Base-by-base conservation (phyloP, 2,329 filamentous ascomycete genomes). In the Talaromyces islandicus region DNA sequence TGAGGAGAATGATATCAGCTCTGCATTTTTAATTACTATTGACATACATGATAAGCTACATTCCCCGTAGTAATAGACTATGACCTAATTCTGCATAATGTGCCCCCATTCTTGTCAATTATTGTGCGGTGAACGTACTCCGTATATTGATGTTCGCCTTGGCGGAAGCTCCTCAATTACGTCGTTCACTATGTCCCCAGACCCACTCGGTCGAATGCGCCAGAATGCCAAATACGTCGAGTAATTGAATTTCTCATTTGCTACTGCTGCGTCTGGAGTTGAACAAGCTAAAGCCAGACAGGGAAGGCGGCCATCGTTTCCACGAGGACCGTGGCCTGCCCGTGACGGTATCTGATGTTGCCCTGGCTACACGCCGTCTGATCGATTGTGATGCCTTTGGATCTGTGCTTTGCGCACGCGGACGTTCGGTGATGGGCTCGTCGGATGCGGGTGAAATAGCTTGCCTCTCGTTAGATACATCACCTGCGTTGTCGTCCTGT, bases 261-360 rank as follows among this genome's bases (percentile, higher is more conserved):
- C 35, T 19, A 21, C 56, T 19, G 11, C 43, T 51, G 12, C 57
- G 21, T 19, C 52, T 56, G 11, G 35, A 29, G n/a, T 54, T 43
- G 38, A 62, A 58, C 24, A 57, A 51, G 17, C 54, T 56, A 24
- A 60, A 51, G 10, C 60, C 43, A 14, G 60, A 30, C 41, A 56
- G 38, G 6, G 61, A 57, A 19, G 58, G 32, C 14, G 51, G 56
- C 63, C 62, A 63, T 21, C 62, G 53, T 53, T 63, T 64, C 57
- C 59, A 62, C 24, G 32, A 41, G 35, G 32, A 43, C 56, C 58
- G 38, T 14, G 46, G 35, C 56, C 46, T 58, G 46, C 46, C 19
- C 27, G 30, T 57, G 14, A 35, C n/a, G 7, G 48, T 25, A 11
- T 60, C 61, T 21, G 57, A 57, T 32, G 48, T 41, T 14, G 56